Base-by-base conservation (phyloP, 75 land plant species). In the Pinus tabuliformis region DNA sequence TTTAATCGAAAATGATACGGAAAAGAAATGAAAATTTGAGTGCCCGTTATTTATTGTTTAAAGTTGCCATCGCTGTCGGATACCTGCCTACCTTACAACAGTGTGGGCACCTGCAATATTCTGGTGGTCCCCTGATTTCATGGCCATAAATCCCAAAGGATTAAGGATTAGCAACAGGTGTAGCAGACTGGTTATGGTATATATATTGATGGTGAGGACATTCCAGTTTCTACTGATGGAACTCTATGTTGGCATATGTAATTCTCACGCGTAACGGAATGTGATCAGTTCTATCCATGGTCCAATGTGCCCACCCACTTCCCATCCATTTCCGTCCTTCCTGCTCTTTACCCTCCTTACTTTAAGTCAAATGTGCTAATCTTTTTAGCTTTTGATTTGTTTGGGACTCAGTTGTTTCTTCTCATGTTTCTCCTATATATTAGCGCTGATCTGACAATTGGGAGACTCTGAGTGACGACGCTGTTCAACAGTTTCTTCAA, bases 11-110 rank as follows among this genome's bases (percentile, higher is more conserved):
- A 49, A 9, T 49, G 11, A 49, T 49, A 49, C 11, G 54, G 9
- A 49, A 49, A 49, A 49, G 54, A 49, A 49, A 11, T 1, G 11
- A 49, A 9, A 37, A 42, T 42, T 42, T 17, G n/a, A 21, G 21
- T 49, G 54, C 54, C 54, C 12, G 54, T 9, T 49, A 49, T 11
- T 49, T 49, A 9, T 49, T 49, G 13, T 68, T 68, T 68, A 39
- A 68, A 68, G 49, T 68, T 68, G 66, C 52, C 52, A 68, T 68
- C 72, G 36, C 54, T 68, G 72, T 68, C 72, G 24, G 72, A 39
- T 68, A 68, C 52, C 49, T 42, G 72, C 52, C 72, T 68, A 37
- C 49, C 72, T 52, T 68, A 39, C 72, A 68, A 42, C n/a, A 68
- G 52, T 45, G 72, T 68, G 72, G 72, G n/a, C 72, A 68, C 36